phyloP scores from a whole-genome alignment of 352 stramenopile species.

The Vaucheria bursata region DNA sequence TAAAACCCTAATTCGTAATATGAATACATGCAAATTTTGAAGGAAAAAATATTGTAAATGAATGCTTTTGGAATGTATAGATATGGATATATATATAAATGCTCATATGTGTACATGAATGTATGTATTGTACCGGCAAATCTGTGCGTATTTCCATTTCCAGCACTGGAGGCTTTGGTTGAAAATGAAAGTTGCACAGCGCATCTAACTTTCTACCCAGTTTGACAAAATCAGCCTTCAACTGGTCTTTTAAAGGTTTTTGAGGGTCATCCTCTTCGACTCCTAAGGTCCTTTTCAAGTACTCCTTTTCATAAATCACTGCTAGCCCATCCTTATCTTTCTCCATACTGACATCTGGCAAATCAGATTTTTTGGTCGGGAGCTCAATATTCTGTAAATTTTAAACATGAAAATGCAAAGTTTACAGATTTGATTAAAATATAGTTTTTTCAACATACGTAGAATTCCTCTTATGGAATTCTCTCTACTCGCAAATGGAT shows the following conservation, averaged over 20 bases:
- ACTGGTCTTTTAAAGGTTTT: slow-evolving; percentile 75
- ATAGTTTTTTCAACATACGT: too few relatives aligned
- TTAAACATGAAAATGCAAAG: too few relatives aligned
- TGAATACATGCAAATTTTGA: too few relatives aligned
- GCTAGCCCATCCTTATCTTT: slow-evolving; percentile 75
- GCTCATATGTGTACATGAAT: too few relatives aligned
- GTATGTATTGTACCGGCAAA: slow-evolving; percentile 5
- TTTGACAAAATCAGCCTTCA: slow-evolving; percentile 73
- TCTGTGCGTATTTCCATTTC: background rate
- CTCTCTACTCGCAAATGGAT: too few relatives aligned
- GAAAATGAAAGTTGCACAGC: slow-evolving; percentile 73
- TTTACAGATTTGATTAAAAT: too few relatives aligned
- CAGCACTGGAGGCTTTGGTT: background rate
- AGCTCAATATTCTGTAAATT: slow-evolving; percentile 12
- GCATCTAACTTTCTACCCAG: slow-evolving; percentile 76
- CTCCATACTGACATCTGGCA: slow-evolving; percentile 65
- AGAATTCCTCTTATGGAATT: too few relatives aligned
- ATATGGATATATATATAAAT: too few relatives aligned
- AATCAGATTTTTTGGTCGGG: slow-evolving; percentile 15
- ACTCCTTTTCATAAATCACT: slow-evolving; percentile 80
- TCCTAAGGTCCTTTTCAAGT: slow-evolving; percentile 76
- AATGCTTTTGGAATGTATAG: too few relatives aligned
- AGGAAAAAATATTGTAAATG: too few relatives aligned
- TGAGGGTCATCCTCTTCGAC: slow-evolving; percentile 72
- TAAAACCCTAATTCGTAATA: too few relatives aligned